Conservation (phyloP, 1,284 basidiomycete genomes). For the Moniliophthora roreri region DNA sequence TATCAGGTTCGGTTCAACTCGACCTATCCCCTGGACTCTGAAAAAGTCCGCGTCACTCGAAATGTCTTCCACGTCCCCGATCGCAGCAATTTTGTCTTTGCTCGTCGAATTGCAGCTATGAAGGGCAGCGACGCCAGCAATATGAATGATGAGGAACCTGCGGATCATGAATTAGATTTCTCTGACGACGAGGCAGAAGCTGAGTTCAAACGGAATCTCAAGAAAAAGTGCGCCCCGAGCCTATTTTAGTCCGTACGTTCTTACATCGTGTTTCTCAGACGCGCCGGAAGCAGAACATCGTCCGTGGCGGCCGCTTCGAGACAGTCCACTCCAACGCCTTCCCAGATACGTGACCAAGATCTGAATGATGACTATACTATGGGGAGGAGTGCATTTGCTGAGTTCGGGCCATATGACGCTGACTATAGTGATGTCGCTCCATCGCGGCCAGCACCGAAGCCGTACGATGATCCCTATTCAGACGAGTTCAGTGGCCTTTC, state of each 20-base stretch:
- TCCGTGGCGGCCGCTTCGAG: conserved; percentile 51
- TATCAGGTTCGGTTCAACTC: conserved; percentile 78
- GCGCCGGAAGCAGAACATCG: conserved; percentile 47
- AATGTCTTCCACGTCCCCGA: conserved; percentile 78
- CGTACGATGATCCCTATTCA: conserved; percentile 78
- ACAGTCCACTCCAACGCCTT: conserved; percentile 51
- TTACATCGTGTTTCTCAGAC: conserved; percentile 33
- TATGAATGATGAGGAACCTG: conserved; percentile 86
- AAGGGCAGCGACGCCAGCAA: conserved; percentile 94
- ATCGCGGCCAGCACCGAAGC: conserved; percentile 57
- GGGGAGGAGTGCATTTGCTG: conserved; percentile 60
- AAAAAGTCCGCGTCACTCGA: conserved; percentile 51
- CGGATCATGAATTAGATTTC: conserved; percentile 84
- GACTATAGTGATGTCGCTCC: conserved; percentile 53
- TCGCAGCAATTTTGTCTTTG: conserved; percentile 78
- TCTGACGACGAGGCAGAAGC: conserved; percentile 89
- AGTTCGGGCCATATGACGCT: conserved; percentile 64
- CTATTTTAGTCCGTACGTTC: background rate
- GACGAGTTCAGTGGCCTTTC: conserved; percentile 36
- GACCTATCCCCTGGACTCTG: conserved; percentile 53
- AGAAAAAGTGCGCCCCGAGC: conserved; percentile 51
- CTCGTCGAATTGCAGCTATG: conserved; percentile 58
- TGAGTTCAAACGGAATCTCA: conserved; percentile 56
- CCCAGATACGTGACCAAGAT: conserved; percentile 55
- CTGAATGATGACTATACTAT: conserved; percentile 44